Evolutionary conservation across 768 basidiomycete species (phyloP), one percentile per base, ranked within the genome.

Genomic region (Russula olivacea): DNA sequence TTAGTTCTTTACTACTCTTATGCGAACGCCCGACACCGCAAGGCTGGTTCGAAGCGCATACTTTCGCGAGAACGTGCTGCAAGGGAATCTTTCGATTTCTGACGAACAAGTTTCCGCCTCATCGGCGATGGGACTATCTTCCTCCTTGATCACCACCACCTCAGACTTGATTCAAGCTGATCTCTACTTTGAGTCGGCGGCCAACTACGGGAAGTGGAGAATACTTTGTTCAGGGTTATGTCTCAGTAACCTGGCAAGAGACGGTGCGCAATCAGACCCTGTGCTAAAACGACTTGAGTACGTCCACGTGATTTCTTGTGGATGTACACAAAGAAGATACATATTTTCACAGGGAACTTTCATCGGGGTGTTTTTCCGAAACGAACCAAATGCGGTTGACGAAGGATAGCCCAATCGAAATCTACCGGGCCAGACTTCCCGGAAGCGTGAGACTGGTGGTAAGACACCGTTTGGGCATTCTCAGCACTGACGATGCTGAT

Each of bases 391-490:
- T 25, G 41, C 40, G 38, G 3, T 41, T 67, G 19, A 61, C 66
- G 2, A 65, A 15, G 21, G 45, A 58, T 36, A 66, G 60, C n/a
- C 66, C 59, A 0, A 32, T 67, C 17, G 64, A 65, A 14, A 65
- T 67, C n/a, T 67, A 54, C 23, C 43, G 58, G 19, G 66, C 64
- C 14, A 45, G 60, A 59, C 59, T 67, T 10, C 66, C 66, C 0
- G 66, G 66, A 14, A 60, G 38, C 9, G 19, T 28, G 21, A 58
- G 66, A 17, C 36, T 67, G 0, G 64, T 67, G 3, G 66, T 67
- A 36, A 36, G 66, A 43, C 23, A 12, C 3, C 11, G 6, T 45
- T 14, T 28, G 32, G 4, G 15, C 3, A 12, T 2, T 17, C 45
- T 15, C 19, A 15, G 7, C 17, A 8, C 8, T 40, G 17, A 40